These are phyloP conservation scores for Fusarium mangiferae DNA, from an alignment of 2,329 filamentous ascomycete genomes.

Conservation along the genomic window DNA sequence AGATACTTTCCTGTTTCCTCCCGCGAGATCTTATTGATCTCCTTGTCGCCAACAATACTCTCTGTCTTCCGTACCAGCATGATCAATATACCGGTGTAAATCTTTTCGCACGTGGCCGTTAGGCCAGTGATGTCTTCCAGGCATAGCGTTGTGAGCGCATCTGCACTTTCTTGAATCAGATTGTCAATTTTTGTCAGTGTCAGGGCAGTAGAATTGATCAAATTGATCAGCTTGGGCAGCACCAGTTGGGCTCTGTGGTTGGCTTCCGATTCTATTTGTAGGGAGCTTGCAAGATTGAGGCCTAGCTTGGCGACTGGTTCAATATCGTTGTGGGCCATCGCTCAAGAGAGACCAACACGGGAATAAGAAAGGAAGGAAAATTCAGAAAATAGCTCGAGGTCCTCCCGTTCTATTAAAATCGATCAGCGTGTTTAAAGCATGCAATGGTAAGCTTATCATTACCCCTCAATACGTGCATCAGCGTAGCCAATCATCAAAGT, in stretches of 20 bases:
- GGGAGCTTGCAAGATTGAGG: not conserved
- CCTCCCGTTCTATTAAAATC: not conserved
- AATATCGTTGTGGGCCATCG: not conserved
- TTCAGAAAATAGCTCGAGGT: rapidly evolving
- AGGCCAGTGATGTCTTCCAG: not conserved
- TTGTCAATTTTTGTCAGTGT: rapidly evolving
- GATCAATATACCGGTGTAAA: not conserved
- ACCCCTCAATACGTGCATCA: not conserved
- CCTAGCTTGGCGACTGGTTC: not conserved
- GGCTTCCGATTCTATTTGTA: not conserved
- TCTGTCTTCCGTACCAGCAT: not conserved
- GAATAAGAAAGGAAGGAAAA: not conserved
- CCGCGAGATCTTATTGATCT: not conserved
- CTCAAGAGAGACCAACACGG: rapidly evolving
- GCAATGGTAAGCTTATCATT: not conserved
- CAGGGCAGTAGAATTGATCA: not conserved
- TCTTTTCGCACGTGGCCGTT: not conserved
- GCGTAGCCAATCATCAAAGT: not conserved
- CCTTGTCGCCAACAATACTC: rapidly evolving
- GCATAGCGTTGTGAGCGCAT: not conserved
- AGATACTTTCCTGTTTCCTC: not conserved
- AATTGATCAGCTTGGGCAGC: not conserved
- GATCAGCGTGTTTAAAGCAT: not conserved
- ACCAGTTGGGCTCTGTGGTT: not conserved
- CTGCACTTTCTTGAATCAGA: not conserved